Base-by-base conservation (phyloP, 2,329 filamentous ascomycete genomes). In the Stachybotrys echinatus region DNA sequence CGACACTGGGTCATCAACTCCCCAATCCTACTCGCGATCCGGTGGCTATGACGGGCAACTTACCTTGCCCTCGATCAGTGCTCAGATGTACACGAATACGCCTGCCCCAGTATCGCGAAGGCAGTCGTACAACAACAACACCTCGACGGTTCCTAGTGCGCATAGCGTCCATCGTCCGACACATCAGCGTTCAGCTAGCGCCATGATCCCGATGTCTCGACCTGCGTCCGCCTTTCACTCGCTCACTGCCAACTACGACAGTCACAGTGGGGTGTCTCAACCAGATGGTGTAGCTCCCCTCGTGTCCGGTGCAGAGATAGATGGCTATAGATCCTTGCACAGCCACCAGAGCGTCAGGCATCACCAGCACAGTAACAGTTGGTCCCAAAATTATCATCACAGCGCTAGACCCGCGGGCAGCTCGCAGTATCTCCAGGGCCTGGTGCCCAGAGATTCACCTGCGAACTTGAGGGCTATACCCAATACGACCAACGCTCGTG, bases 141-240 rank as follows among this genome's bases (percentile, higher is more conserved):
- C 27, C 14, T 8, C 14, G 10, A 14, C 10, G 14, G 14, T 34
- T 8, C 14, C 27, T 8, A 34, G 27, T 5, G 27, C 10, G 10
- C 27, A 34, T 14, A 14, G 27, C 27, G 27, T 34, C 17, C 23
- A 34, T 18, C 58, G 56, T n/a, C 54, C 51, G 19, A 51, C 50
- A 42, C 61, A 61, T 44, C 55, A 59, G 48, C 53, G 58, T 19
- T 61, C 58, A 21, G 51, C 55, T 19, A 62, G 59, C 34, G 56
- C 56, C 4, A 58, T 52, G 39, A 53, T 53, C 2, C 52, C 53
- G 6, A 47, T 49, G 18, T 55, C 44, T 23, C 55, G 54, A 14
- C 39, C 48, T 34, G 39, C 40, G 17, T 46, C 47, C 5, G 43
- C 52, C 3, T 42, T 51, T n/a, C 54, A 58, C 3, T 52, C 56